Evolutionary conservation across 2,329 filamentous ascomycete species (phyloP), one percentile per base, ranked within the genome.

Genomic region (Chaetomium globosum): DNA sequence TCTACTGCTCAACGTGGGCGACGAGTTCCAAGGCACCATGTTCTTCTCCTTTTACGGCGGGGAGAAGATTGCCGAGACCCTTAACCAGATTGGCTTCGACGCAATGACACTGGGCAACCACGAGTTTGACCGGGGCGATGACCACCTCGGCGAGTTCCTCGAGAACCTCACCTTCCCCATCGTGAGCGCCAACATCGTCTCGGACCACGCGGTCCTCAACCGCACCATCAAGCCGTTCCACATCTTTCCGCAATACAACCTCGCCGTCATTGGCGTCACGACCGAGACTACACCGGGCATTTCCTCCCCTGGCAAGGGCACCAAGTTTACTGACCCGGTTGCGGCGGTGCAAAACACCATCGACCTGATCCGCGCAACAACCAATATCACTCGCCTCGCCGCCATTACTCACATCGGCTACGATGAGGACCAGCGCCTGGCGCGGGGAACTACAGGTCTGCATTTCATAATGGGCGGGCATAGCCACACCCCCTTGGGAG

Each of bases 101-200:
- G 85, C 83, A 70, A 89, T 89, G 87, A 89, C 87, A 0, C 77
- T 89, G 1, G 86, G 87, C 19, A 89, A 89, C 76, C 86, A 89
- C 71, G 87, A 89, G 74, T 89, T 87, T 73, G 87, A 89, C 69
- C 83, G 81, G 5, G 87, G 87, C 48, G 86, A 89, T 64, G 85
- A 88, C 61, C 76, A 83, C 74, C 80, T 89, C 0, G 87, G 85
- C 52, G 79, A 82, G 30, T 89, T 89, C 71, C 74, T 89, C 43
- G 75, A 80, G 60, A 89, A 89, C 72, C 73, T 89, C 62, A 89
- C 85, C 0, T 89, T 89, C 72, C 87, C 87, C 3, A 78, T 89
- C 65, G 77, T 89, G 48, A 85, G 84, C 23, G 85, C 86, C 69
- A 89, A 89, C 69, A 82, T 89, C 68, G 76, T 83, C 65, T 87